Percentiles rank a stretch among this genome's conserved stretches.
Evolutionary conservation across 2,329 filamentous ascomycete genomes (phyloP).

Genomic region (Colletotrichum karsti): DNA sequence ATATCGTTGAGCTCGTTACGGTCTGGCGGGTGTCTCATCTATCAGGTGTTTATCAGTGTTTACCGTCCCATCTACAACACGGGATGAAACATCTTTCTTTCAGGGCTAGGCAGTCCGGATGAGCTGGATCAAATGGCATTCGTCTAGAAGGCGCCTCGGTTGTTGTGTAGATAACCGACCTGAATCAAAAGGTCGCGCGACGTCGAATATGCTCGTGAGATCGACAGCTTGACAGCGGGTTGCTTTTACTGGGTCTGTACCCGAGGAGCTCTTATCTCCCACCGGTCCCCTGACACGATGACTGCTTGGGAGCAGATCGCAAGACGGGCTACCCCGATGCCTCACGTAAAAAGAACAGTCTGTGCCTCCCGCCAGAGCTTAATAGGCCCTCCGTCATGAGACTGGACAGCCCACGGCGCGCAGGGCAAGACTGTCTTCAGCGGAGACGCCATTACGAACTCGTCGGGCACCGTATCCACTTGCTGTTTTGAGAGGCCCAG

Average conservation of each 20-base stretch:
- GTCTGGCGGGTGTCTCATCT: constrained; percentile 10
- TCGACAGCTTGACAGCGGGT: neutral
- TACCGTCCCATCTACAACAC: constrained; percentile 21
- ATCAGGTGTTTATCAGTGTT: constrained; percentile 27
- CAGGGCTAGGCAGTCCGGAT: neutral
- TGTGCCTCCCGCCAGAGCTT: constrained; percentile 8
- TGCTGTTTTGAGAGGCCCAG: neutral
- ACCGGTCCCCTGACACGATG: neutral
- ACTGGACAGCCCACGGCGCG: neutral
- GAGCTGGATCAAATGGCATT: constrained; percentile 6
- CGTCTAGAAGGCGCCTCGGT: neutral
- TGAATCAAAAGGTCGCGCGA: neutral
- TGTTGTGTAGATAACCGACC: neutral
- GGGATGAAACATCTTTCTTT: constrained; percentile 25
- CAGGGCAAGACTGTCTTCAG: neutral
- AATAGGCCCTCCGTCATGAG: neutral
- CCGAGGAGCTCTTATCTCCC: neutral
- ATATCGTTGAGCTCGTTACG: neutral
- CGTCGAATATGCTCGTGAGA: neutral
- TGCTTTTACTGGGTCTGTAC: neutral
- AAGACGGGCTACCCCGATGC: neutral
- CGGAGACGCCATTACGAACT: neutral
- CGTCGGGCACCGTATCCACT: constrained; percentile 4
- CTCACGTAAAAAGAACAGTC: neutral
- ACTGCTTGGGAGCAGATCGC: neutral